Conservation (phyloP, 179 eudicot species). For the Gypsophila paniculata region DNA sequence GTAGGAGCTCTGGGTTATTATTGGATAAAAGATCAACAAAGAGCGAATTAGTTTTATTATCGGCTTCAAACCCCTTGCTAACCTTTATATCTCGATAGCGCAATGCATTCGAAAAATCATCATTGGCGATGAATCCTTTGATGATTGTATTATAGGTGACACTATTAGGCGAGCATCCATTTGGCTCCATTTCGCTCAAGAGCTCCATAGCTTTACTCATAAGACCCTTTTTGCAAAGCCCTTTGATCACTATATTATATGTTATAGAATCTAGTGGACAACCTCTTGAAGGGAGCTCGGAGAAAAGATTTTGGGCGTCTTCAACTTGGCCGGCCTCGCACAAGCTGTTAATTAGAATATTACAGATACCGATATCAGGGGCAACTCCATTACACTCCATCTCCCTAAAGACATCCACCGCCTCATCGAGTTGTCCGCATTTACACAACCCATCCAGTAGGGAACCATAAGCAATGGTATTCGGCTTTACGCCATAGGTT, state of each 20-base stretch:
- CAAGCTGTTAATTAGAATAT: not conserved
- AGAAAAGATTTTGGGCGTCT: not conserved
- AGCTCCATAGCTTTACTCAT: conserved; percentile 2
- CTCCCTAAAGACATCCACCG: not conserved
- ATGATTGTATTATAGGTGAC: conserved; percentile 6
- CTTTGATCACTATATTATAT: not conserved
- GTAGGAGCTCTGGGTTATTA: not conserved
- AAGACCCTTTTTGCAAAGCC: not conserved
- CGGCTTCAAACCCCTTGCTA: conserved; percentile 15
- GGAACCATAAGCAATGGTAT: not conserved
- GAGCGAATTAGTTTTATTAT: not conserved
- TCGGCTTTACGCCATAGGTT: not conserved
- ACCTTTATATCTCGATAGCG: conserved; percentile 13
- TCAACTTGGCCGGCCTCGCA: not conserved
- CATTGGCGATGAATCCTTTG: conserved; percentile 3
- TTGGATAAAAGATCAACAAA: not conserved
- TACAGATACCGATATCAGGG: not conserved
- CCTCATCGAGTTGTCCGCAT: conserved; percentile 4
- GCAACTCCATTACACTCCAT: conserved; percentile 3
- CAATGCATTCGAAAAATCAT: conserved; percentile 9
- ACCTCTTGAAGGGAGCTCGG: not conserved
- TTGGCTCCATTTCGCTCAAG: not conserved
- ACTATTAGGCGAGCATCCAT: conserved; percentile 4
- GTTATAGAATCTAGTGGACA: not conserved
- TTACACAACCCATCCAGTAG: conserved; percentile 4